These are phyloP conservation scores for Colletotrichum navitas DNA, from an alignment of 2,329 filamentous ascomycete species.

Conservation along the genomic window DNA sequence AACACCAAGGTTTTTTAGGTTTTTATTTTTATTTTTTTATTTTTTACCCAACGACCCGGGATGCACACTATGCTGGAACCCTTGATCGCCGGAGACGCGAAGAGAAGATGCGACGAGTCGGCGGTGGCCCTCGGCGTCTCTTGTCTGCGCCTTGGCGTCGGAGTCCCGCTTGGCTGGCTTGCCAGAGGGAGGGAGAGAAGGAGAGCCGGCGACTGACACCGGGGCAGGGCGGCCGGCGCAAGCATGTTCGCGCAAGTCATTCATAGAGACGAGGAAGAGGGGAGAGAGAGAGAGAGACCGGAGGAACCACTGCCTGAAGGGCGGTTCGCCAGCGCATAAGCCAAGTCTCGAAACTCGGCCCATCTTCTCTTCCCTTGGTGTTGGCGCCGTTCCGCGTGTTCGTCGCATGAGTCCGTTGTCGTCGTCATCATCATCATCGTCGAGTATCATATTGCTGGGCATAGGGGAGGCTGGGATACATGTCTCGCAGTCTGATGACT, in stretches of 20 bases:
- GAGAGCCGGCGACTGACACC: background rate
- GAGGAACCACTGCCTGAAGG: background rate
- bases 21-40: no score
- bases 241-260: background rate
- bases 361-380: background rate
- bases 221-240: no score
- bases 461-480: background rate
- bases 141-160: background rate
- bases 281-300: background rate
- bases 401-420: background rate
- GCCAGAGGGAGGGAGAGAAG: no score
- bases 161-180: background rate
- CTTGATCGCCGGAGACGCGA: background rate
- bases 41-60: background rate
- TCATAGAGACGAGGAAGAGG: background rate
- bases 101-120: background rate
- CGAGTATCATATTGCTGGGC: constrained; percentile 2
- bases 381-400: background rate
- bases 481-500: background rate
- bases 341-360: background rate
- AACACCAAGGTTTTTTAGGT: background rate
- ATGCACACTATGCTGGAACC: background rate
- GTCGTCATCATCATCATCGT: background rate
- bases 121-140: no score
- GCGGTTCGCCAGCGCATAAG: background rate